Evolutionary conservation across 2,329 filamentous ascomycete species (phyloP).

Genomic region (Lojkania enalia): DNA sequence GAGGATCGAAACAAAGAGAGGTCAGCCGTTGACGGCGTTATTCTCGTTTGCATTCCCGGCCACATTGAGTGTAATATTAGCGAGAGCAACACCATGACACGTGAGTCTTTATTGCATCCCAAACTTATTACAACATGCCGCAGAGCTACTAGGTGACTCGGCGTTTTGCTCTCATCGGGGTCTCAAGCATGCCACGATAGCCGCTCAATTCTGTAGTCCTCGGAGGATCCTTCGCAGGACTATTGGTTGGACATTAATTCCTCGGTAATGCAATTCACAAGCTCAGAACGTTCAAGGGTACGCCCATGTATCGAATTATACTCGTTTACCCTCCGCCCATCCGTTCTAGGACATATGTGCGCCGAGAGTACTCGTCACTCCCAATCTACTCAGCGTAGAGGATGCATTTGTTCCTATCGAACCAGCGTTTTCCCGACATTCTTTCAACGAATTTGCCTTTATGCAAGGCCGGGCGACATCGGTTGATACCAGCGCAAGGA

Average conservation of each 20-base stretch:
- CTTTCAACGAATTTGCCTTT: constrained; percentile 37
- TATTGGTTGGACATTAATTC: constrained; percentile 41
- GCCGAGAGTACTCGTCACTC: constrained; percentile 39
- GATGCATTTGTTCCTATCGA: constrained; percentile 39
- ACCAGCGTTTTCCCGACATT: constrained; percentile 34
- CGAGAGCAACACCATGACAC: no score
- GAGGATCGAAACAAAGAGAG: no score
- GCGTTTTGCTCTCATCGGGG: no score
- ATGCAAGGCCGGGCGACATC: constrained; percentile 35
- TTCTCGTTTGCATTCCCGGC: no score
- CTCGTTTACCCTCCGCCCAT: constrained; percentile 43
- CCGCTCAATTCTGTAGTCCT: constrained; percentile 43
- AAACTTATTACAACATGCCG: no score
- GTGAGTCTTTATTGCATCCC: no score
- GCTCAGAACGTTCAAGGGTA: constrained; percentile 27
- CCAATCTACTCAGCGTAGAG: constrained; percentile 27
- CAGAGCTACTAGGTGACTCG: no score
- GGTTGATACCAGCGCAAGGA: constrained; percentile 29
- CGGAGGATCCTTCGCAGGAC: constrained; percentile 41
- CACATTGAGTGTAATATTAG: no score
- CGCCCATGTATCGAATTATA: constrained; percentile 37
- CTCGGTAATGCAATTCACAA: constrained; percentile 32
- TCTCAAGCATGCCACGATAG: constrained; percentile 7
- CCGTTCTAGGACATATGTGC: constrained; percentile 46
- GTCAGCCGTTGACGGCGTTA: no score